phyloP scores from a whole-genome alignment of 2,329 filamentous ascomycete species.

The Claviceps cyperi region DNA sequence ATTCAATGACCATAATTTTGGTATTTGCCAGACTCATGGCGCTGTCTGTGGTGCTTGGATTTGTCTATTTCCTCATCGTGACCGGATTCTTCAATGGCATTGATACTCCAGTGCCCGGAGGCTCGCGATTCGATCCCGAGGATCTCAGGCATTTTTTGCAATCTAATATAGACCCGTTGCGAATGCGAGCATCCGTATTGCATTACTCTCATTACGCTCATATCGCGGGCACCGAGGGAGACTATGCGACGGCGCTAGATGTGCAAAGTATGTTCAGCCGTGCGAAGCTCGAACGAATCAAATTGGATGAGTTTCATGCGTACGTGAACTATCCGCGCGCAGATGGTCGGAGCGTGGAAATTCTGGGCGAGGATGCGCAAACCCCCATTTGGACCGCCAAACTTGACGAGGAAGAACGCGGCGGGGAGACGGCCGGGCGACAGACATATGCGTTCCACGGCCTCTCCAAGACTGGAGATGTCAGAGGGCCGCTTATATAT shows the following conservation, averaged over 20 bases:
- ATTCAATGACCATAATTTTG: constrained; percentile 34
- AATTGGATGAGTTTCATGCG: constrained; percentile 66
- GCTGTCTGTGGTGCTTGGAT: constrained; percentile 56
- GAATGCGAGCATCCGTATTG: constrained; percentile 57
- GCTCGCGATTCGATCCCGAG: constrained; percentile 67
- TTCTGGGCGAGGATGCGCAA: constrained; percentile 52
- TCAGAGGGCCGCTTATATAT: constrained; percentile 75
- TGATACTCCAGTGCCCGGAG: constrained; percentile 45
- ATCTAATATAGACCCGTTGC: constrained; percentile 51
- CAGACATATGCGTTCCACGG: constrained; percentile 78
- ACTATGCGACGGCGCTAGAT: constrained; percentile 73
- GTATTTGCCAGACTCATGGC: constrained; percentile 61
- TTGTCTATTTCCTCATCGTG: constrained; percentile 75
- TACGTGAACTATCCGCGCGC: constrained; percentile 83
- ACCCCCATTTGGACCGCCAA: constrained; percentile 60
- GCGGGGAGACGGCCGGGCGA: constrained; percentile 44
- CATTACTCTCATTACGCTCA: constrained; percentile 78
- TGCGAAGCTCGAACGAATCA: constrained; percentile 60
- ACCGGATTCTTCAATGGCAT: constrained; percentile 66
- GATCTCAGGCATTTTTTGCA: constrained; percentile 65
- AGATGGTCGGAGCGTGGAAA: constrained; percentile 65
- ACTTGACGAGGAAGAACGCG: constrained; percentile 64
- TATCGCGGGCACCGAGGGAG: constrained; percentile 86
- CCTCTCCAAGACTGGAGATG: constrained; percentile 73
- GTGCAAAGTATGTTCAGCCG: constrained; percentile 62